Evolutionary conservation across 257 asterid genomes (phyloP).

Genomic region (Asclepias syriaca): DNA sequence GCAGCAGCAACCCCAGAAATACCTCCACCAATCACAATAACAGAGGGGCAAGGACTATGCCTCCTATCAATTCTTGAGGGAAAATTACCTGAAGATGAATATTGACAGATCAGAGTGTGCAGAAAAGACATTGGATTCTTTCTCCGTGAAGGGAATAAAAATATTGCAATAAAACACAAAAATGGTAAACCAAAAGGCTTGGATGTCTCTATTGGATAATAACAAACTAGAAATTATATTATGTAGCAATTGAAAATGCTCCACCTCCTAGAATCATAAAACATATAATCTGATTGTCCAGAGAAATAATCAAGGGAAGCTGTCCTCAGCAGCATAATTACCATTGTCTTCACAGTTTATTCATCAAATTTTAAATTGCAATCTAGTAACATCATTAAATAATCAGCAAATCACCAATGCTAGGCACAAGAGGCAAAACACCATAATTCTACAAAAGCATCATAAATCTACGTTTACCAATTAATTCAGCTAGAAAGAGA

Average conservation of each 20-base stretch:
- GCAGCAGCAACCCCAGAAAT: constrained; percentile 98
- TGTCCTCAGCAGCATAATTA: neutral
- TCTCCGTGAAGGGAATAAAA: neutral
- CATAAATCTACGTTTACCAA: neutral
- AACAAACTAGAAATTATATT: neutral
- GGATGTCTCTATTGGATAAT: neutral
- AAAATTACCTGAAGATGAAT: constrained; percentile 37
- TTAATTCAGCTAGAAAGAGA: neutral
- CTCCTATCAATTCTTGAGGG: constrained; percentile 47
- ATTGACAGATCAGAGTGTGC: neutral
- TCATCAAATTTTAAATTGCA: neutral
- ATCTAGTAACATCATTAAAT: neutral
- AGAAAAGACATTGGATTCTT: neutral
- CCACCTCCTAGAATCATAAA: neutral
- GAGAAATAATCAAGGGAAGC: neutral
- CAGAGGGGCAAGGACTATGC: constrained; percentile 54
- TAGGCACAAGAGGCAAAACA: neutral
- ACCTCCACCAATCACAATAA: constrained; percentile 94
- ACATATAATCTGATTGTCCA: neutral
- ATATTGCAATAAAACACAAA: no score
- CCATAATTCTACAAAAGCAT: neutral
- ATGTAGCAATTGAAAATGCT: neutral
- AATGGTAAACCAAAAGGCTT: no score
- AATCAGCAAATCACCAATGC: neutral
- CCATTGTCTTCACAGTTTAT: neutral